Evolutionary conservation across 2,329 filamentous ascomycete species (phyloP), one percentile per base, ranked within the genome.

Genomic region (Fusarium acutatum): DNA sequence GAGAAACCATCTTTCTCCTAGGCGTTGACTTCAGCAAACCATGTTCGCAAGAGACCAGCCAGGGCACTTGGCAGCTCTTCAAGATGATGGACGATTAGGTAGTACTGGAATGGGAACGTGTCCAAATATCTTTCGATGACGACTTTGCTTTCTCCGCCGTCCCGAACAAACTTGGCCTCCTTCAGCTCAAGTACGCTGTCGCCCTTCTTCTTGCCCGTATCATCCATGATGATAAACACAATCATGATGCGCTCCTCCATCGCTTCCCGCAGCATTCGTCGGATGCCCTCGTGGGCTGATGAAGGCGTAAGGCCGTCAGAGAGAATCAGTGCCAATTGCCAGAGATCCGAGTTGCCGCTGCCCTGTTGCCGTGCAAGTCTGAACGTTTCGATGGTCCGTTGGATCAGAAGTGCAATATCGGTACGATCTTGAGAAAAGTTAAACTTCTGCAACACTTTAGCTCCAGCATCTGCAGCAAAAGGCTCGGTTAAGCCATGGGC

Each of bases 191-290:
- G 83, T 69, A 99, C 97, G 77, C 91, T 93, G 69, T 90, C 88
- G 52, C 87, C 88, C 79, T 81, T 81, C 75, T 81, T 82, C 73
- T 80, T 81, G 37, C 79, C 78, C 26, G 83, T 85, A 76, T 90
- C 88, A 84, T 99, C 96, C 79, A 99, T 94, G 78, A 99, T 93
- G 77, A 99, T 94, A 81, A 99, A 99, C 11, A 99, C 96, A 72
- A 98, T 91, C 94, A 99, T 98, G 80, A 99, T 97, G 22, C 95
- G 88, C 83, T 98, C 94, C 82, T 98, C 95, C 79, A 95, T 91
- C 2, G 96, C 96, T 82, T 96, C 92, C 15, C 96, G 88, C 17
- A 99, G 90, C 28, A 98, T 87, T 10, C 94, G 87, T 22, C 93
- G 89, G 75, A 99, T 95, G 10, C 90, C 88, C 24, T 95, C 94